A percentile compares a stretch with the other conserved stretches of the same genome.
These are phyloP conservation scores for Nemania bipapillata DNA, from an alignment of 2,329 filamentous ascomycete species.

Conservation along the genomic window DNA sequence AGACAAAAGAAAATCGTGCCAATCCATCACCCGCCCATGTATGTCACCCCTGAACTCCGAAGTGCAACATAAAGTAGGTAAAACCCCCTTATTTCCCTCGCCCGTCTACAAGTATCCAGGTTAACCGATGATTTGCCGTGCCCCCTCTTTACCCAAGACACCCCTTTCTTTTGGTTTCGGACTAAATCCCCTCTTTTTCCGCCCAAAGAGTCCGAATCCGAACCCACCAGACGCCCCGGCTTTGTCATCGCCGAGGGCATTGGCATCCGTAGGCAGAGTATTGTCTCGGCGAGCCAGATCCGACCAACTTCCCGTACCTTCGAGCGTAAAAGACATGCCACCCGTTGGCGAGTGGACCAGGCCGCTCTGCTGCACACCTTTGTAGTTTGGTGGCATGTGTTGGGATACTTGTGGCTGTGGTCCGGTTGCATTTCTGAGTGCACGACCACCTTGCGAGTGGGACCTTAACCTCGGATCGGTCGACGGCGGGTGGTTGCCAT, in stretches of 20 bases:
- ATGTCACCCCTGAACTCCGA: constrained; percentile 41
- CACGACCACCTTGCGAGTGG: constrained; percentile 29
- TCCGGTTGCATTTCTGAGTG: constrained; percentile 21
- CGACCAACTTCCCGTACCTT: constrained; percentile 89
- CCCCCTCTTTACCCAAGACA: constrained; percentile 93
- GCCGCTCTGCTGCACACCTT: constrained; percentile 60
- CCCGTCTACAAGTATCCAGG: constrained; percentile 11
- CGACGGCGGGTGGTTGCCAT: constrained; percentile 41
- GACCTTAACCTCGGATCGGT: constrained; percentile 29
- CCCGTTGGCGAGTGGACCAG: constrained; percentile 81
- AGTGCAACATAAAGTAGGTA: constrained; percentile 39
- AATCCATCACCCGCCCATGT: constrained; percentile 30
- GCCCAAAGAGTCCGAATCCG: constrained; percentile 87
- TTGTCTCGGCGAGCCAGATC: constrained; percentile 86
- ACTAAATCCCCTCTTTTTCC: constrained; percentile 91
- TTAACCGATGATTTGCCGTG: constrained; percentile 80
- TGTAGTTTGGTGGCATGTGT: constrained; percentile 59
- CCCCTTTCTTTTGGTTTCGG: constrained; percentile 94
- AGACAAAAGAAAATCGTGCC: constrained; percentile 32
- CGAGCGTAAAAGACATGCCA: constrained; percentile 89
- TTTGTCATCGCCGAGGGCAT: constrained; percentile 64
- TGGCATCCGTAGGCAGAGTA: constrained; percentile 75
- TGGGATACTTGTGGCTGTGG: constrained; percentile 41
- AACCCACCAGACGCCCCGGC: constrained; percentile 68
- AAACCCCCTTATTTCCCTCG: constrained; percentile 20